A percentile compares a stretch with the other conserved stretches of the same genome.
Evolutionary conservation across 2,329 filamentous ascomycete species (phyloP).

Genomic region (Talaromyces pinophilus): DNA sequence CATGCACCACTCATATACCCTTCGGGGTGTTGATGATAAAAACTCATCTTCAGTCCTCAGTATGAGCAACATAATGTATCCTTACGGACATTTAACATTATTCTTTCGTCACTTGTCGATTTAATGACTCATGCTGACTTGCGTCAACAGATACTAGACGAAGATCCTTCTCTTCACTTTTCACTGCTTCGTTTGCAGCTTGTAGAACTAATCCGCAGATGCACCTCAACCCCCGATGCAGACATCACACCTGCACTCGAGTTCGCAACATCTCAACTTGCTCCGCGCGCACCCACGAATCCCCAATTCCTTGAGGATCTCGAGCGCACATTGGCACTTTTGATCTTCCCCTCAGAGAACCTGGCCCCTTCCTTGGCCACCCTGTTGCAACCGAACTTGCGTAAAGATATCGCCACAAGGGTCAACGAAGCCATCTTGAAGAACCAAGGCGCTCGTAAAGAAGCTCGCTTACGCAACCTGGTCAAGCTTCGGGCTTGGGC

Average conservation of each 20-base stretch:
- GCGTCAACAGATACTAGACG: conserved; percentile 73
- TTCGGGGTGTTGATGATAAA: conserved; percentile 86
- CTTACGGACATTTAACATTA: background rate
- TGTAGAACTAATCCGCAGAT: conserved; percentile 84
- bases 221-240: conserved; percentile 64
- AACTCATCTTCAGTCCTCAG: conserved; percentile 77
- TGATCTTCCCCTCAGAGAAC: conserved; percentile 82
- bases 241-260: conserved; percentile 79
- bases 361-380: conserved; percentile 73
- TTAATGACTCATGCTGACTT: background rate
- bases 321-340: conserved; percentile 87
- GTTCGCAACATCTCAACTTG: conserved; percentile 85
- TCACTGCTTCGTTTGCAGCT: conserved; percentile 85
- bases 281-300: conserved; percentile 80
- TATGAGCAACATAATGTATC: conserved; percentile 63
- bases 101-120: background rate
- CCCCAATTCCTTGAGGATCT: conserved; percentile 80
- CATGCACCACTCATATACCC: conserved; percentile 99
- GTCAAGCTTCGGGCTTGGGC: conserved; percentile 84
- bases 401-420: conserved; percentile 77
- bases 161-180: conserved; percentile 81
- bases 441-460: conserved; percentile 69
- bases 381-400: conserved; percentile 75
- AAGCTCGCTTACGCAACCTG: conserved; percentile 79
- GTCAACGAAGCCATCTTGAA: conserved; percentile 88